A percentile compares a stretch with the other conserved stretches of the same genome.
These are phyloP conservation scores for Chaetomium fimeti DNA, from an alignment of 495 filamentous ascomycete species.

Conservation along the genomic window DNA sequence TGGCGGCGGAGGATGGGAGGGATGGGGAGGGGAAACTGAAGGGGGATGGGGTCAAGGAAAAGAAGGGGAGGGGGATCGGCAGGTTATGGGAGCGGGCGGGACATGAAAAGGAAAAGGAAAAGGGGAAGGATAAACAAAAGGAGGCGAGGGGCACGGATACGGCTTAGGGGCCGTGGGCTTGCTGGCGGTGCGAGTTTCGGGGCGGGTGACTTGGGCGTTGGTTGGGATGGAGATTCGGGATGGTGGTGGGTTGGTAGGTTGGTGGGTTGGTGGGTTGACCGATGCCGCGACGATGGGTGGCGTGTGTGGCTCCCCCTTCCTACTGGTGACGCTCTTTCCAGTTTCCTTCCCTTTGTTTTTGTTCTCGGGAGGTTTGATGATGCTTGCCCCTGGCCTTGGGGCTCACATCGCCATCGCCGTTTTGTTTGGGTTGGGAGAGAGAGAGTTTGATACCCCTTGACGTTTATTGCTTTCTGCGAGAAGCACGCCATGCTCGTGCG, in stretches of 20 bases:
- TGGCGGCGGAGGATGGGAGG: neutral
- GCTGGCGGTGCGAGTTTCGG: neutral
- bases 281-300: neutral
- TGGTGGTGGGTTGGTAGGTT: neutral
- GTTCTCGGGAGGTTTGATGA: neutral
- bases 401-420: neutral
- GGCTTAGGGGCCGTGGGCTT: neutral
- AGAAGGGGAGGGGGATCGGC: neutral
- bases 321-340: neutral
- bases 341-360: neutral
- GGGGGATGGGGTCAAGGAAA: neutral
- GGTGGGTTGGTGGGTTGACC: neutral
- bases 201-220: neutral
- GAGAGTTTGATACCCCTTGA: slow-evolving; percentile 11
- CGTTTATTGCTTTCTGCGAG: neutral
- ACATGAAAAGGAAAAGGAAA: neutral
- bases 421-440: neutral
- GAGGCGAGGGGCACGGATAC: slow-evolving; percentile 6
- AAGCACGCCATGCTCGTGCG: neutral
- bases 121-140: slow-evolving; percentile 12
- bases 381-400: neutral
- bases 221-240: neutral
- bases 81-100: slow-evolving; percentile 1
- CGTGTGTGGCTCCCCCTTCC: neutral
- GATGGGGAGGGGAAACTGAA: neutral